Percentiles rank a stretch among this genome's conserved stretches.
phyloP scores from a whole-genome alignment of 768 basidiomycete genomes.

The Psilocybe cyanescens region DNA sequence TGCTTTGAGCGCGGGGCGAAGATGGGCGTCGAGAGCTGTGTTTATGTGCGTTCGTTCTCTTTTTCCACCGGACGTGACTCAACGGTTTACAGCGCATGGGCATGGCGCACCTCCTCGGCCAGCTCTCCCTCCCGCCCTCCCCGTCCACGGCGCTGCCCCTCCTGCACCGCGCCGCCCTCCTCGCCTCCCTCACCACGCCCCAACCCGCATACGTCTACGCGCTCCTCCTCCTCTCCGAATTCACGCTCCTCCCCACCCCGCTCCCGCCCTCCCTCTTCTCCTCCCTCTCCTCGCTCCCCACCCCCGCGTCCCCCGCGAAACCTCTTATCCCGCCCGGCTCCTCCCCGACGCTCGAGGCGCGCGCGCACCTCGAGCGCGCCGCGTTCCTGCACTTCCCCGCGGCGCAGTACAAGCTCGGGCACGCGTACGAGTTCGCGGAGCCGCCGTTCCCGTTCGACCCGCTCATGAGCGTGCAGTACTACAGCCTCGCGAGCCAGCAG shows the following conservation, averaged over 20 bases:
- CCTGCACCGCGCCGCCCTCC: constrained; percentile 76
- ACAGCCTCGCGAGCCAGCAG: constrained; percentile 79
- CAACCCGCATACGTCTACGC: constrained; percentile 90
- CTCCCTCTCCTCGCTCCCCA: constrained; percentile 46
- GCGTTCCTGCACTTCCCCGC: constrained; percentile 86
- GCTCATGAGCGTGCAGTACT: constrained; percentile 89
- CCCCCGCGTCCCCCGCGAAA: constrained; percentile 39
- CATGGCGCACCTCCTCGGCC: constrained; percentile 90
- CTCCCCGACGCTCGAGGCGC: constrained; percentile 61
- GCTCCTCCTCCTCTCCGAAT: constrained; percentile 85
- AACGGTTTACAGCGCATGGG: constrained; percentile 70
- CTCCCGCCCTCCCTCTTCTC: constrained; percentile 56
- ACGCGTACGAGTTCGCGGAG: constrained; percentile 89
- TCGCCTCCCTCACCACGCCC: constrained; percentile 74
- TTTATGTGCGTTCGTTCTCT: constrained; percentile 61
- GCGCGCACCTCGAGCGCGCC: constrained; percentile 78
- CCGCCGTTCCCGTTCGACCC: constrained; percentile 89
- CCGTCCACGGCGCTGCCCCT: constrained; percentile 66
- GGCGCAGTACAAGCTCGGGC: constrained; percentile 92
- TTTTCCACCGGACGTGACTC: background rate
- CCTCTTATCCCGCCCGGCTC: constrained; percentile 58
- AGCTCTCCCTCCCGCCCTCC: constrained; percentile 66
- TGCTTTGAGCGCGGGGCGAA: constrained; percentile 87
- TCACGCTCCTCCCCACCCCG: constrained; percentile 56
- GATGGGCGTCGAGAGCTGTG: constrained; percentile 74